Evolutionary conservation across 2,329 filamentous ascomycete species (phyloP).

Genomic region (Emydomyces testavorans): DNA sequence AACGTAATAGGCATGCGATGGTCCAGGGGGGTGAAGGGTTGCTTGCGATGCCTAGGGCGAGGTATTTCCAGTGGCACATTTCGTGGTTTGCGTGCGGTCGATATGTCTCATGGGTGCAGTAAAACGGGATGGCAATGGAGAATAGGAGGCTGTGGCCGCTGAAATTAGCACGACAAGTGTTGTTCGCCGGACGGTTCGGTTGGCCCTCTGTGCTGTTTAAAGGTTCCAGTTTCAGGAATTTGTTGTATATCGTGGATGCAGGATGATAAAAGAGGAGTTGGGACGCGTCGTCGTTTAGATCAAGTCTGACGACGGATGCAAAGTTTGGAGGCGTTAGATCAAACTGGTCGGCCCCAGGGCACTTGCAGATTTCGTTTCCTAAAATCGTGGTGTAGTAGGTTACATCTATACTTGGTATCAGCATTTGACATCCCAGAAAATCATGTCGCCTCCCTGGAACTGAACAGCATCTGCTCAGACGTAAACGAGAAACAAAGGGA

Average conservation of each 20-base stretch:
- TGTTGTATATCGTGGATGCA: constrained; percentile 26
- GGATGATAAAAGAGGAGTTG: constrained; percentile 30
- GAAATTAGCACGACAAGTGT: constrained; percentile 3
- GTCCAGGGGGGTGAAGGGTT: constrained; percentile 23
- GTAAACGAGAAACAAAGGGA: background rate
- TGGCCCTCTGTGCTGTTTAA: constrained; percentile 9
- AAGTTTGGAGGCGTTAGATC: background rate
- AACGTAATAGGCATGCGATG: constrained; percentile 31
- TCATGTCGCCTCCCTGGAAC: no score
- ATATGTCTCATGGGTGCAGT: constrained; percentile 25
- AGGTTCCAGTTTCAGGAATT: constrained; percentile 24
- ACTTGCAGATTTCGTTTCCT: background rate
- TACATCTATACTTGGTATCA: constrained; percentile 2
- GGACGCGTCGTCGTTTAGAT: constrained; percentile 28
- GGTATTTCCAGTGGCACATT: constrained; percentile 31
- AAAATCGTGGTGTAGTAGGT: constrained; percentile 1
- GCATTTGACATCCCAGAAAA: background rate
- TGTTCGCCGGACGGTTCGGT: constrained; percentile 19
- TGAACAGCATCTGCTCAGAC: background rate
- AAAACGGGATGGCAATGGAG: constrained; percentile 33
- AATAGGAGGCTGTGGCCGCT: constrained; percentile 21
- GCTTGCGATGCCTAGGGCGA: constrained; percentile 30
- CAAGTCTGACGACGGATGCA: constrained; percentile 22
- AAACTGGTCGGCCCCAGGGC: no score
- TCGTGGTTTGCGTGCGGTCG: constrained; percentile 7